Percentiles rank a stretch among this genome's conserved stretches.
Conservation (phyloP, 2,329 filamentous ascomycete genomes). For the Myriosclerotinia duriaeana region DNA sequence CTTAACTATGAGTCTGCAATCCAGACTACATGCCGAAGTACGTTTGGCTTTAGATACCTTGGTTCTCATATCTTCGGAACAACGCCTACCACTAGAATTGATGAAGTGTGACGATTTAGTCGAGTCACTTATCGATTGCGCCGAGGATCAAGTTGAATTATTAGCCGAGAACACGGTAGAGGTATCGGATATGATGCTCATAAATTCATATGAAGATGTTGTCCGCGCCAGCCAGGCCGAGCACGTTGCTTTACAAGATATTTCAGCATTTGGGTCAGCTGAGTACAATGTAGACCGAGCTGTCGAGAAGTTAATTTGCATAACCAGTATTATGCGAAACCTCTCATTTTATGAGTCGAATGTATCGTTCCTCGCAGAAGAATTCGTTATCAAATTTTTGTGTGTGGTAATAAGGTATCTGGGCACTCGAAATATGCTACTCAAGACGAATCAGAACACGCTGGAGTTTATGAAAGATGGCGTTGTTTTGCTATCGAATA, state of each 20-base stretch:
- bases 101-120: constrained; percentile 82
- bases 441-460: constrained; percentile 79
- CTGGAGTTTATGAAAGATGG: constrained; percentile 97
- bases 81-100: constrained; percentile 62
- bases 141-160: constrained; percentile 80
- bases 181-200: constrained; percentile 79
- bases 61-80: constrained; percentile 61
- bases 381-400: constrained; percentile 77
- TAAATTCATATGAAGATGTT: constrained; percentile 85
- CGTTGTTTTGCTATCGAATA: constrained; percentile 84
- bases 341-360: constrained; percentile 84
- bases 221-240: constrained; percentile 76
- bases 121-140: constrained; percentile 85
- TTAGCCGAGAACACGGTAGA: constrained; percentile 83
- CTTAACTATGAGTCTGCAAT: constrained; percentile 84
- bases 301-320: constrained; percentile 82
- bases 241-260: constrained; percentile 67
- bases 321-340: constrained; percentile 90
- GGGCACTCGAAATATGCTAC: constrained; percentile 82
- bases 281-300: constrained; percentile 83
- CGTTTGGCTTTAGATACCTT: constrained; percentile 84
- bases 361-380: constrained; percentile 70
- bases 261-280: constrained; percentile 69
- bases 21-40: constrained; percentile 86
- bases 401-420: constrained; percentile 81